A percentile compares a stretch with the other conserved stretches of the same genome.
These are phyloP conservation scores for Camelina neglecta DNA, from an alignment of 345 rosid species.

Conservation along the genomic window DNA sequence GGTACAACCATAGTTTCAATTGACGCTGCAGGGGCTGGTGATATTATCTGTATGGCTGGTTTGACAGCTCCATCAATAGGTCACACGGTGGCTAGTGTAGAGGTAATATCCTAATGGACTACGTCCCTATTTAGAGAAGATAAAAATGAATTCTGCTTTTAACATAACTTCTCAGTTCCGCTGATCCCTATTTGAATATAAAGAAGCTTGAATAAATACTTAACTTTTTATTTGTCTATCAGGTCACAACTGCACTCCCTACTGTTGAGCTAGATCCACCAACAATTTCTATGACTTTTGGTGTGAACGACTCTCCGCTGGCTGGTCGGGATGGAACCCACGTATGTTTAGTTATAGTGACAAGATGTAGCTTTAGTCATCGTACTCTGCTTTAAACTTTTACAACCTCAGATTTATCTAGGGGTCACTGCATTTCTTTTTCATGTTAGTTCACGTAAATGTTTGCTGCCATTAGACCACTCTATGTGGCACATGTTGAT, in stretches of 20 bases:
- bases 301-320: slow-evolving; percentile 96
- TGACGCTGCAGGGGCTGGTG: slow-evolving; percentile 96
- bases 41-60: slow-evolving; percentile 93
- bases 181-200: slow-evolving; percentile 23
- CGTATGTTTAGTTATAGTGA: slow-evolving; percentile 55
- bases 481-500: slow-evolving; percentile 23
- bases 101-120: slow-evolving; percentile 53
- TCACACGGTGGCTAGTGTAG: slow-evolving; percentile 82
- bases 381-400: slow-evolving; percentile 8
- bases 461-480: slow-evolving; percentile 13
- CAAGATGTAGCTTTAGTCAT: slow-evolving; percentile 12
- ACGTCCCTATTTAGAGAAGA: not conserved
- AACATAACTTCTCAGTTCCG: slow-evolving; percentile 4
- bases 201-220: slow-evolving; percentile 26
- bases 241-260: slow-evolving; percentile 88
- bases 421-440: slow-evolving; percentile 9
- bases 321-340: slow-evolving; percentile 96
- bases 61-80: slow-evolving; percentile 85
- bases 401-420: slow-evolving; percentile 7
- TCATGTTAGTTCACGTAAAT: slow-evolving; percentile 6
- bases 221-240: slow-evolving; percentile 33
- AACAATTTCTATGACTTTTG: slow-evolving; percentile 98
- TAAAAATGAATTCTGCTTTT: not conserved
- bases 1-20: slow-evolving; percentile 80
- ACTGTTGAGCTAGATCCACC: slow-evolving; percentile 92